Percentiles rank a stretch among this genome's conserved stretches.
These are phyloP conservation scores for Orbilia blumenaviensis DNA, from an alignment of 2,329 filamentous ascomycete species.

Conservation along the genomic window DNA sequence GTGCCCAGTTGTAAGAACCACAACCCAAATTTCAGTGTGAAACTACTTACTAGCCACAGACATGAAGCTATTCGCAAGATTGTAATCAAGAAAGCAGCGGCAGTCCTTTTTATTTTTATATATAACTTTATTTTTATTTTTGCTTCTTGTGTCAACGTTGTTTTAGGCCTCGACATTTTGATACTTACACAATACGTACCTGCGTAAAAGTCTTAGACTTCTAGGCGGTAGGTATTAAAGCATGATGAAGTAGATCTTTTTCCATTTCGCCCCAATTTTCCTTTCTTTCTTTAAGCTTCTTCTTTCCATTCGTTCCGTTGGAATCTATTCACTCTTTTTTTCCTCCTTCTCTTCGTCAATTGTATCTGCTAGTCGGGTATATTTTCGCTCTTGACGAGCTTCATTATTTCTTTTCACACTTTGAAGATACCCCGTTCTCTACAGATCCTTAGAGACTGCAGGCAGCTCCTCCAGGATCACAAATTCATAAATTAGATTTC, in stretches of 20 bases:
- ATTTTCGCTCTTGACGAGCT: not conserved
- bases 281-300: no score
- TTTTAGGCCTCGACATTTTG: not conserved
- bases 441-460: not conserved
- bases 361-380: not conserved
- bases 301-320: not conserved
- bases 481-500: no score
- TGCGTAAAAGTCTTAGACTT: not conserved
- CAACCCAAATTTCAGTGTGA: conserved; percentile 1
- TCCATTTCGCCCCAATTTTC: no score
- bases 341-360: not conserved
- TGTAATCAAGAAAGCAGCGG: not conserved
- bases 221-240: not conserved
- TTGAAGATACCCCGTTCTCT: not conserved
- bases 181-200: not conserved
- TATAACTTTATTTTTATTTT: no score
- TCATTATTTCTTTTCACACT: not conserved
- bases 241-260: not conserved
- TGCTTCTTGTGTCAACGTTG: not conserved
- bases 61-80: not conserved
- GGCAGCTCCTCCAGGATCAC: not conserved
- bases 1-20: not conserved
- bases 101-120: no score
- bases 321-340: not conserved
- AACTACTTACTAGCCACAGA: not conserved